Percentiles rank a stretch among this genome's conserved stretches.
Conservation (phyloP, 371 early-diverging fungal genomes). For the Lichtheimia hyalospora region DNA sequence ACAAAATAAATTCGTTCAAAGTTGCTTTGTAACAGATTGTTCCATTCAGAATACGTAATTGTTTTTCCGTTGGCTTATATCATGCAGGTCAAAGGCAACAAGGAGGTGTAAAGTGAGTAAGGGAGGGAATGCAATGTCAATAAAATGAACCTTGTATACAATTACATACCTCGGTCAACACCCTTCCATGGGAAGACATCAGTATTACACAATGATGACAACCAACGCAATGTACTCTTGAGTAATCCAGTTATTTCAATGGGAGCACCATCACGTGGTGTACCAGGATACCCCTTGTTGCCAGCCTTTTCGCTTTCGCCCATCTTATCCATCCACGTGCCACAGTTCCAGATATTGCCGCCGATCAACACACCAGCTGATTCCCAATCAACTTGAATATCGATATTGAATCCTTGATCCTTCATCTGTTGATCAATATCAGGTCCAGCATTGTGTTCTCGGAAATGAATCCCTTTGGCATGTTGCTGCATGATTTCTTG, state of each 20-base stretch:
- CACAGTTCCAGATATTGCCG: constrained; percentile 93
- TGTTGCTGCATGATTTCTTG: constrained; percentile 92
- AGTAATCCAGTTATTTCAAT: constrained; percentile 91
- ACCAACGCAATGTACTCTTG: constrained; percentile 85
- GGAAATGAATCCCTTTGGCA: constrained; percentile 89
- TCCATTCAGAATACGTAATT: constrained; percentile 75
- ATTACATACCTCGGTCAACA: no score
- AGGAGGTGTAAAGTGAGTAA: not conserved
- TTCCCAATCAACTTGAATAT: constrained; percentile 65
- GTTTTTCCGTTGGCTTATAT: constrained; percentile 14
- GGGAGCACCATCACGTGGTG: constrained; percentile 92
- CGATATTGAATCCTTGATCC: constrained; percentile 86
- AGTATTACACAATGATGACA: constrained; percentile 50
- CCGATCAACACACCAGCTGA: constrained; percentile 82
- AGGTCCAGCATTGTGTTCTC: constrained; percentile 94
- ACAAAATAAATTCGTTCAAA: constrained; percentile 92
- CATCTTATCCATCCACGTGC: constrained; percentile 99
- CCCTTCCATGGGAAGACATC: constrained; percentile 48
- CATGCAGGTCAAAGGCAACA: no score
- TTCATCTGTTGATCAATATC: constrained; percentile 90
- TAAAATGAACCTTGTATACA: no score
- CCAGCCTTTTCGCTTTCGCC: constrained; percentile 93
- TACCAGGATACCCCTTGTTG: constrained; percentile 88
- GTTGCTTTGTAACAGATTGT: constrained; percentile 68
- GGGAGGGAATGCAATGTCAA: not conserved